phyloP scores from a whole-genome alignment of 257 asterid genomes.

The Paulownia fortunei region DNA sequence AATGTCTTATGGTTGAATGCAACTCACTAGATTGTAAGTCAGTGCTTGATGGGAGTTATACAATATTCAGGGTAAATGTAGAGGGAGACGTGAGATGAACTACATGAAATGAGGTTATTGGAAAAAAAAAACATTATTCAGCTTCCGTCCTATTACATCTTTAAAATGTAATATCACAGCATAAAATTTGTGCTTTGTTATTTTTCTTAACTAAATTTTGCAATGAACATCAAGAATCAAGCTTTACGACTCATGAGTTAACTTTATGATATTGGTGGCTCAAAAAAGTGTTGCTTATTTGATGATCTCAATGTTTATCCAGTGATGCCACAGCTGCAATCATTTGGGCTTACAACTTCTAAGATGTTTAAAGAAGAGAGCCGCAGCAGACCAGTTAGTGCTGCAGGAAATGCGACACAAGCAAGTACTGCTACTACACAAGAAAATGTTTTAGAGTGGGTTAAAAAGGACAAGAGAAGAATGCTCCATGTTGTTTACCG shows the following conservation, averaged over 20 bases:
- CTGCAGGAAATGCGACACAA: constrained; percentile 67
- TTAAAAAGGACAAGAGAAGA: constrained; percentile 88
- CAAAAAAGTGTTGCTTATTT: constrained; percentile 23
- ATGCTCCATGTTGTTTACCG: constrained; percentile 99
- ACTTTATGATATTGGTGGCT: constrained; percentile 9
- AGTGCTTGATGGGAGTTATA: neutral
- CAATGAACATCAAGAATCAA: constrained; percentile 1
- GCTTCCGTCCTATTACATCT: neutral
- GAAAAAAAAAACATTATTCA: neutral
- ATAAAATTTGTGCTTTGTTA: neutral
- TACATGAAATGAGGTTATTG: neutral
- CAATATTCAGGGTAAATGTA: neutral
- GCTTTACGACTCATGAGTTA: constrained; percentile 1
- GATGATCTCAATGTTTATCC: constrained; percentile 40
- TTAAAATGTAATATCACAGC: neutral
- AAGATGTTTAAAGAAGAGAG: constrained; percentile 54
- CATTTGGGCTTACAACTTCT: constrained; percentile 63
- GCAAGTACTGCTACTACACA: constrained; percentile 70
- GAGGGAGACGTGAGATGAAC: neutral
- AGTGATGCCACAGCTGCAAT: constrained; percentile 67
- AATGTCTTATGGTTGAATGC: neutral
- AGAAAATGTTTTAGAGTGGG: constrained; percentile 85
- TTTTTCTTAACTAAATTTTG: neutral
- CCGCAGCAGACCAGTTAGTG: constrained; percentile 42
- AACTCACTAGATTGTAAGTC: neutral